These are phyloP conservation scores for Eucalyptus viminalis DNA, from an alignment of 345 rosid species.

Conservation along the genomic window DNA sequence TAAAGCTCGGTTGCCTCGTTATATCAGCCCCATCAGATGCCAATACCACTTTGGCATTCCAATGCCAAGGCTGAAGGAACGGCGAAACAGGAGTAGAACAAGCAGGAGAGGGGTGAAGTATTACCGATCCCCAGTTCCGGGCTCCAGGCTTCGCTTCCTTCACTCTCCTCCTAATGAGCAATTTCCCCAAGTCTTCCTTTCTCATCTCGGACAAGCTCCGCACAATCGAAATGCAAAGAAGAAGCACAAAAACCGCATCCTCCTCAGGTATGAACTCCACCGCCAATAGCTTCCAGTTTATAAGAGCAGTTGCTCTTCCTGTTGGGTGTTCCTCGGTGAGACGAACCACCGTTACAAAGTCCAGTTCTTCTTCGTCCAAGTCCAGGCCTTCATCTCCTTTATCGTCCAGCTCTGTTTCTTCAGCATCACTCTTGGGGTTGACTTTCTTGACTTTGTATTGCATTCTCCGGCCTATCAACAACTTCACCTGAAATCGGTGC, in stretches of 20 bases:
- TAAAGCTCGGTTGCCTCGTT: conserved; percentile 28
- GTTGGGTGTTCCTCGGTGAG: conserved; percentile 42
- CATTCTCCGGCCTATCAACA: conserved; percentile 59
- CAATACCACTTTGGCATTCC: conserved; percentile 40
- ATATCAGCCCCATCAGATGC: conserved; percentile 12
- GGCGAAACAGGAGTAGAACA: conserved; percentile 16
- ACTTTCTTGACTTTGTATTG: conserved; percentile 24
- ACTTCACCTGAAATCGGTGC: conserved; percentile 20
- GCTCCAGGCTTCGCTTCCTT: conserved; percentile 56
- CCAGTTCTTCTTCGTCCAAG: conserved; percentile 10
- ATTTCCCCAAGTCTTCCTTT: conserved; percentile 53
- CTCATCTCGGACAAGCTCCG: conserved; percentile 56
- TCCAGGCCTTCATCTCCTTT: conserved; percentile 1
- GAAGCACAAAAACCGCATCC: conserved; percentile 55
- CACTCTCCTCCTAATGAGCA: conserved; percentile 50
- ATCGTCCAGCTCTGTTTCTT: background rate
- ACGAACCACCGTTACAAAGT: conserved; percentile 52
- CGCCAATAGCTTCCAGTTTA: conserved; percentile 70
- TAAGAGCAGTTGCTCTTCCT: conserved; percentile 66
- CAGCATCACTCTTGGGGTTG: background rate
- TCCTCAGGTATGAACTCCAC: conserved; percentile 66
- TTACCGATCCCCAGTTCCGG: conserved; percentile 82
- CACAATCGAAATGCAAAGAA: conserved; percentile 51
- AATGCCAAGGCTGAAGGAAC: conserved; percentile 60
- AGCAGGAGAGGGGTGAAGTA: conserved; percentile 21